These are phyloP conservation scores for Diplosphaera chodatii DNA, from an alignment of 139 green algal species.

Conservation along the genomic window DNA sequence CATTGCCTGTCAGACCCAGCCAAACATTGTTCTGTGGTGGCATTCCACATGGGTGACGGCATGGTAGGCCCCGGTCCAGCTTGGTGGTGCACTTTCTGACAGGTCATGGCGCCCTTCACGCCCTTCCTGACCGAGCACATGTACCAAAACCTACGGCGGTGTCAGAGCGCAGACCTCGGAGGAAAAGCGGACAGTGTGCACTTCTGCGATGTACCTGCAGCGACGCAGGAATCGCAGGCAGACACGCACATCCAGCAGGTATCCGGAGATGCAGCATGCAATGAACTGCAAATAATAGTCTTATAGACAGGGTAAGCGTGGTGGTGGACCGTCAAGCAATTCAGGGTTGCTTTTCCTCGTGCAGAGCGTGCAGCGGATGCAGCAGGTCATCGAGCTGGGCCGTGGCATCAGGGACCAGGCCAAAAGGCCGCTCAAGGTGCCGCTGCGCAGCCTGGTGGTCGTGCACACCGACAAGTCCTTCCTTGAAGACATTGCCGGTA, in stretches of 20 bases:
- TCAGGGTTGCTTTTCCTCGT: no score
- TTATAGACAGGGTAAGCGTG: no score
- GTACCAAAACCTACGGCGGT: slow-evolving; percentile 89
- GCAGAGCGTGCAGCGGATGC: slow-evolving; percentile 80
- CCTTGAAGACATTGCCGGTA: slow-evolving; percentile 77
- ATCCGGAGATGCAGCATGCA: no score
- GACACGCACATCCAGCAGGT: slow-evolving; percentile 62
- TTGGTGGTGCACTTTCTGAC: slow-evolving; percentile 5
- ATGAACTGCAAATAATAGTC: no score
- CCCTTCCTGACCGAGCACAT: slow-evolving; percentile 98
- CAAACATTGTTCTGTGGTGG: no score
- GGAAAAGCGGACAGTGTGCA: slow-evolving; percentile 64
- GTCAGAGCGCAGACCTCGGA: slow-evolving; percentile 27
- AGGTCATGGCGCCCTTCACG: slow-evolving; percentile 95
- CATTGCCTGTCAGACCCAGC: no score
- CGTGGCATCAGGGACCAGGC: slow-evolving; percentile 74
- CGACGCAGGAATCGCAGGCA: slow-evolving; percentile 10
- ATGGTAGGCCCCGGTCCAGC: no score
- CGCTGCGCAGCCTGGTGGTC: slow-evolving; percentile 70
- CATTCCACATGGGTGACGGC: no score
- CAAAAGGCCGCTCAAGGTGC: slow-evolving; percentile 77
- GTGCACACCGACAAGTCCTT: slow-evolving; percentile 80
- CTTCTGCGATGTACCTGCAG: slow-evolving; percentile 75
- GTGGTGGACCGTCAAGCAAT: no score
- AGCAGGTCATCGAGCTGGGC: slow-evolving; percentile 79